phyloP scores from a whole-genome alignment of 441 rosid genomes.

The Omphalea diandra region DNA sequence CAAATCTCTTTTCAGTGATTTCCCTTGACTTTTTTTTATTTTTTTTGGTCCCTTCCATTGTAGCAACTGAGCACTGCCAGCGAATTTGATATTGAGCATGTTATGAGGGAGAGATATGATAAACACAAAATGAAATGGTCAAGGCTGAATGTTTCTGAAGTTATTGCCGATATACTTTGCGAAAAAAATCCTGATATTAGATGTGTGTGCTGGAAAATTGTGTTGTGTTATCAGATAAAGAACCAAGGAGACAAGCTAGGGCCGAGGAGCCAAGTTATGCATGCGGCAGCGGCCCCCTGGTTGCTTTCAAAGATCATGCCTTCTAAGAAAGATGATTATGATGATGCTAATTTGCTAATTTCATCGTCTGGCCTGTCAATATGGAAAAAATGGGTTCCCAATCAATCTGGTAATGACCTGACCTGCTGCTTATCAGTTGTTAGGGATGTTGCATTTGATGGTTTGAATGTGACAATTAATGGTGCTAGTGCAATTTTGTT shows the following conservation, averaged over 20 bases:
- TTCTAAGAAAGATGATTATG: slow-evolving; percentile 32
- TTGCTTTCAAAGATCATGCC: slow-evolving; percentile 79
- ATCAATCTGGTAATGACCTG: slow-evolving; percentile 39
- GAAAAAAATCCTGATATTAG: slow-evolving; percentile 59
- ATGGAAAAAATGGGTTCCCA: slow-evolving; percentile 73
- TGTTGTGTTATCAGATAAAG: slow-evolving; percentile 51
- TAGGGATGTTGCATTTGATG: slow-evolving; percentile 43
- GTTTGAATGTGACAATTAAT: slow-evolving; percentile 36
- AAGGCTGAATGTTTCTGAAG: slow-evolving; percentile 81
- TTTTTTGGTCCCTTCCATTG: slow-evolving; percentile 24
- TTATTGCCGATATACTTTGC: slow-evolving; percentile 44
- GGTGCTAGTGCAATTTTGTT: slow-evolving; percentile 85
- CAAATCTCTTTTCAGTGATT: slow-evolving; percentile 12
- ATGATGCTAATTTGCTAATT: slow-evolving; percentile 47
- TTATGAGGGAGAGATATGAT: slow-evolving; percentile 58
- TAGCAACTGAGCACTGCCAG: slow-evolving; percentile 45
- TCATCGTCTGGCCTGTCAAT: slow-evolving; percentile 67
- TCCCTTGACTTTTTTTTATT: slow-evolving; percentile 3
- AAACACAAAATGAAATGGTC: slow-evolving; percentile 73
- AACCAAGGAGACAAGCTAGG: slow-evolving; percentile 28
- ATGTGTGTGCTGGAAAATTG: slow-evolving; percentile 85
- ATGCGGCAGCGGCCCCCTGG: slow-evolving; percentile 57
- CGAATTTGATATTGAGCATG: slow-evolving; percentile 67
- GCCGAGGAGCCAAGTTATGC: slow-evolving; percentile 31
- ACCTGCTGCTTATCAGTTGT: slow-evolving; percentile 76